Conservation (phyloP, 768 basidiomycete genomes). For the Lactarius hengduanensis region DNA sequence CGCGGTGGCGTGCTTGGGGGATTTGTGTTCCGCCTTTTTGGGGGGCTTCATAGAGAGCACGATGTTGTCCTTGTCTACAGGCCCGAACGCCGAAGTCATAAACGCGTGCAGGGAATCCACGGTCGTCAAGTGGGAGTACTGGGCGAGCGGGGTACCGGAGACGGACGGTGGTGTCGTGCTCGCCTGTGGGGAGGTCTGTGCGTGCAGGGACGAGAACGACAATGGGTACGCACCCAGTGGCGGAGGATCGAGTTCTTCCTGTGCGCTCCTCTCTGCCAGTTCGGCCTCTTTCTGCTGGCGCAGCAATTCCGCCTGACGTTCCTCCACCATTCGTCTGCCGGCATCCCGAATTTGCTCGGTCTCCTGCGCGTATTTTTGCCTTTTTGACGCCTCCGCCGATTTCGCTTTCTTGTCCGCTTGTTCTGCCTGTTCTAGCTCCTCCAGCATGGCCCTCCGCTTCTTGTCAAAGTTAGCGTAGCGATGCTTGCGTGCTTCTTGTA, state of each 20-base stretch:
- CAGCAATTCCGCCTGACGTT: constrained; percentile 54
- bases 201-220: neutral
- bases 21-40: constrained; percentile 52
- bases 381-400: constrained; percentile 59
- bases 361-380: constrained; percentile 52
- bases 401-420: constrained; percentile 71
- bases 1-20: constrained; percentile 67
- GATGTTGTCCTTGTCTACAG: constrained; percentile 60
- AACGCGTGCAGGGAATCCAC: constrained; percentile 48
- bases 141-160: constrained; percentile 64
- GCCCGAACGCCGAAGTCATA: constrained; percentile 56
- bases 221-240: constrained; percentile 43
- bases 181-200: constrained; percentile 38
- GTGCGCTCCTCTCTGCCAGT: constrained; percentile 36
- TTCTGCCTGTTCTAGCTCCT: constrained; percentile 76
- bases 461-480: constrained; percentile 68
- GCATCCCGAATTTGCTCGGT: constrained; percentile 75
- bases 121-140: constrained; percentile 57
- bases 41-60: constrained; percentile 65
- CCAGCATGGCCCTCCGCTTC: constrained; percentile 71
- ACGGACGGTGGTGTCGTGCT: constrained; percentile 72
- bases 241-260: constrained; percentile 50
- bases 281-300: constrained; percentile 45
- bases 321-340: constrained; percentile 64
- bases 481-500: constrained; percentile 64